Base-by-base conservation (phyloP, 768 basidiomycete genomes). In the Suillus variegatus region DNA sequence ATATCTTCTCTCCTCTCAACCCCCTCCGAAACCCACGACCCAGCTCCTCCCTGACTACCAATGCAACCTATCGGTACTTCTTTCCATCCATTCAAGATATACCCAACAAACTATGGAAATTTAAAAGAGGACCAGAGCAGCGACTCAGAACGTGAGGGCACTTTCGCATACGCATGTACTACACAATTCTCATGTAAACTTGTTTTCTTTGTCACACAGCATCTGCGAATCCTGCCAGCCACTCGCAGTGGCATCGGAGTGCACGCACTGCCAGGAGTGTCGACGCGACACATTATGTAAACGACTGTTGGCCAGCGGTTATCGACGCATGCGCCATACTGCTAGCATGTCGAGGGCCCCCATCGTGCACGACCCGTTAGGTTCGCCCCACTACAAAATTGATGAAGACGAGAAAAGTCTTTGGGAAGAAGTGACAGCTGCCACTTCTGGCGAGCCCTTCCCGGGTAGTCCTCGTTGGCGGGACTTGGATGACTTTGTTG, bases 1-100 rank as follows among this genome's bases (percentile, higher is more conserved):
- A 67, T 68, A 40, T 77, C 25, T 46, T 73, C 61, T 78, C 77
- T 66, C 76, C 76, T 22, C 43, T 76, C 64, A 77, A 60, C 63
- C 76, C 77, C 43, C 75, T 76, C 43, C 77, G 74, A 57, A 25
- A 66, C 4, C 22, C 70, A 8, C n/a, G 62, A 2, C 57, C 67
- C 61, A 61, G 65, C 32, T 35, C 47, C 20, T 55, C 56, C 38
- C 44, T 77, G n/a, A 67, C 68, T 44, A 12, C 56, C 28, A 65
- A 75, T 64, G 67, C 66, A 25, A 61, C 51, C 8, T 75, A 68
- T 49, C 67, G 20, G 22, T 12, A 44, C 3, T 74, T 67, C 52
- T 72, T 75, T 65, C 70, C 75, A 5, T 74, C 76, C 13, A 63
- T 51, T 51, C 51, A 51, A 51, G 14, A 28, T 52, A 52, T 32